Base-by-base conservation (phyloP, 2,329 filamentous ascomycete genomes). In the Verruconis gallopava region DNA sequence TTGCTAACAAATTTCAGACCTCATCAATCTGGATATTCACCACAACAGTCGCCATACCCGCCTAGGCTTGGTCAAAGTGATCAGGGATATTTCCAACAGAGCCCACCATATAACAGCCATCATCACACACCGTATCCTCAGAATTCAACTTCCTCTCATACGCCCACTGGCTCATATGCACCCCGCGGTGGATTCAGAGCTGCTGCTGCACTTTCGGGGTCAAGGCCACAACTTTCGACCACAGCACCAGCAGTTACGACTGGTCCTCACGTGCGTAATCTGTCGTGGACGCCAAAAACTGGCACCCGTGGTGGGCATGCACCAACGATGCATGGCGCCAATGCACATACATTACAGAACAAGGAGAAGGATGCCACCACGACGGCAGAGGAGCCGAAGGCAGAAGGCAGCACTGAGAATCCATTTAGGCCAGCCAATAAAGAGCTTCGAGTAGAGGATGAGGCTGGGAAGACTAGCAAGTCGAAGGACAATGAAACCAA, bases 221-320 rank as follows among this genome's bases (percentile, higher is more conserved):
- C 22, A 33, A 49, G 51, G 21, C 56, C 55, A 38, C 51, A 58
- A 2, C 54, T 59, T 28, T 51, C 60, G 15, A n/a, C n/a, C n/a
- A n/a, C n/a, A n/a, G 61, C 64, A 21, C 71, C 79, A 40, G 76
- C 77, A 25, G 65, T 72, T 48, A 68, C 65, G 22, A 68, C 64
- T 30, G 65, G 67, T 48, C 40, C 40, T 20, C 65, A 78, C 61
- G 73, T 80, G 66, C 69, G 78, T 60, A 75, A 82, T 60, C 57
- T 77, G 2, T 82, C 85, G 36, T 88, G 84, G 81, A 81, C 73
- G 43, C 70, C 76, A 34, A 67, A 67, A 22, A 66, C 67, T 38
- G 66, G 70, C 14, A 67, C 68, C 42, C 67, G 69, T 51, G 72
- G 71, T 55, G 66, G 72, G 44, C 67, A 65, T 43, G 58, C 59